Percentiles rank a stretch among this genome's conserved stretches.
Evolutionary conservation across 2,329 filamentous ascomycete genomes (phyloP).

Genomic region (Pleoardoris graminearum): DNA sequence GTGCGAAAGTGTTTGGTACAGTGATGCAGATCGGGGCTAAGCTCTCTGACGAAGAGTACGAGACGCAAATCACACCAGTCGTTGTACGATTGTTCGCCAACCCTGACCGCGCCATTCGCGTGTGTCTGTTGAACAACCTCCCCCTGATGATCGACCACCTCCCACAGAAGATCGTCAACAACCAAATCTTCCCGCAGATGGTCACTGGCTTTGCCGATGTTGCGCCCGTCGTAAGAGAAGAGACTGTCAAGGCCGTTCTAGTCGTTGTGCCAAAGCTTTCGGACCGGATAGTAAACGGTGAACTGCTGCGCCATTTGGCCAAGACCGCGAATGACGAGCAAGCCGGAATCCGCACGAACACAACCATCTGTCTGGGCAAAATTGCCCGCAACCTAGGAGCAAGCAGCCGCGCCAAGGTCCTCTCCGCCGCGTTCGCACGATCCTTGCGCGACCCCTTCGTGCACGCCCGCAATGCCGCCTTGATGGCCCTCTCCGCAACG

Average conservation of each 20-base stretch:
- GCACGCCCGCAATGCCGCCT: constrained; percentile 85
- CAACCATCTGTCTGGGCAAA: constrained; percentile 94
- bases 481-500: constrained; percentile 85
- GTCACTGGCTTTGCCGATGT: constrained; percentile 94
- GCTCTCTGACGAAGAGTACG: constrained; percentile 86
- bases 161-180: constrained; percentile 85
- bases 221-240: constrained; percentile 88
- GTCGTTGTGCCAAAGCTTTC: constrained; percentile 86
- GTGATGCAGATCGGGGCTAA: constrained; percentile 91
- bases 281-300: constrained; percentile 90
- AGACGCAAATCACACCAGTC: constrained; percentile 79
- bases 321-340: constrained; percentile 98
- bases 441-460: constrained; percentile 92
- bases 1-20: constrained; percentile 83
- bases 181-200: constrained; percentile 95
- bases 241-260: constrained; percentile 92
- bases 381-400: constrained; percentile 86
- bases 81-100: constrained; percentile 86
- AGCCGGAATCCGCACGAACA: constrained; percentile 95
- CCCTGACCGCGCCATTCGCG: constrained; percentile 87
- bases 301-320: constrained; percentile 84
- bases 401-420: constrained; percentile 78
- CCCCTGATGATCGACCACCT: constrained; percentile 90
- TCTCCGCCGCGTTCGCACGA: constrained; percentile 88
- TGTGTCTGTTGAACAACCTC: constrained; percentile 86